These are phyloP conservation scores for Penicillium egyptiacum DNA, from an alignment of 495 filamentous ascomycete genomes.

Conservation along the genomic window DNA sequence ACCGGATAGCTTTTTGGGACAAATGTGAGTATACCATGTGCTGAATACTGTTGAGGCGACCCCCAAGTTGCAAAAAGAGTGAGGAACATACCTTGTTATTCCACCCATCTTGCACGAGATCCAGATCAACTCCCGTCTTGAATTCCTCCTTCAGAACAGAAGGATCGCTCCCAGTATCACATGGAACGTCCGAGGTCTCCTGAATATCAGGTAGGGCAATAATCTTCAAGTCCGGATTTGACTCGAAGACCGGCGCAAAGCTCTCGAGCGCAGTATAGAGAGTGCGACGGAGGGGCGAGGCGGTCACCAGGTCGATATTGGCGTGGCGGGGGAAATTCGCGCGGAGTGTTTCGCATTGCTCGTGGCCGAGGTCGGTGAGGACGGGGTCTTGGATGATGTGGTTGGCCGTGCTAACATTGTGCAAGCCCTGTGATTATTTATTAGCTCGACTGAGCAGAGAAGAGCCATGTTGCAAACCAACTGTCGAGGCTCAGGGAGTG, in stretches of 20 bases:
- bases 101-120: slow-evolving; percentile 63
- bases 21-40: neutral
- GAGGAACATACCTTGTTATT: slow-evolving; percentile 58
- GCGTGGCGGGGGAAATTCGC: slow-evolving; percentile 62
- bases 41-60: neutral
- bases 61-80: neutral
- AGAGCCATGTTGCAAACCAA: neutral
- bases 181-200: slow-evolving; percentile 73
- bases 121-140: slow-evolving; percentile 61
- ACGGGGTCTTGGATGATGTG: slow-evolving; percentile 73
- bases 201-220: slow-evolving; percentile 78
- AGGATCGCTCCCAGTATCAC: slow-evolving; percentile 70
- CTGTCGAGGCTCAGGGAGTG: slow-evolving; percentile 4
- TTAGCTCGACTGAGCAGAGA: slow-evolving; percentile 7
- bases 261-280: slow-evolving; percentile 74
- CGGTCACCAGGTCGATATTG: slow-evolving; percentile 68
- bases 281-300: slow-evolving; percentile 82
- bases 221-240: slow-evolving; percentile 52
- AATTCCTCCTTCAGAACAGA: slow-evolving; percentile 63
- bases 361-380: slow-evolving; percentile 72
- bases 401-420: slow-evolving; percentile 76
- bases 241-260: slow-evolving; percentile 58
- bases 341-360: slow-evolving; percentile 69
- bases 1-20: slow-evolving; percentile 27
- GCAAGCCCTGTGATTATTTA: slow-evolving; percentile 59